phyloP scores from a whole-genome alignment of 2,329 filamentous ascomycete species.

The Penicillium digitatum region DNA sequence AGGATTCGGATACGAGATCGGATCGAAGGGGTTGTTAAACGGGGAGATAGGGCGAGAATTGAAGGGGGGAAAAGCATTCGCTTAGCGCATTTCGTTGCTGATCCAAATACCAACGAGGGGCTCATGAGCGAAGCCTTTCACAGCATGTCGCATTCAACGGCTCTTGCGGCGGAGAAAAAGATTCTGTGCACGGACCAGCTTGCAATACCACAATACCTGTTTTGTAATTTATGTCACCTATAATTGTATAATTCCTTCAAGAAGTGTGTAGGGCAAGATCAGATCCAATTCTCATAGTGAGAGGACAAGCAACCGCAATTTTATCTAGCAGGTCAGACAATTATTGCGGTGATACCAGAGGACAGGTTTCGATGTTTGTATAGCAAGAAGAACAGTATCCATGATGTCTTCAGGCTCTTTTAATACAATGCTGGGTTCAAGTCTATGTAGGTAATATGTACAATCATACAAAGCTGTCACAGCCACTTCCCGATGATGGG shows the following conservation, averaged over 20 bases:
- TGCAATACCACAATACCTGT: not conserved
- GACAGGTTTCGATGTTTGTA: not conserved
- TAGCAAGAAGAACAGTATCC: not conserved
- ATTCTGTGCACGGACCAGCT: conserved; percentile 21
- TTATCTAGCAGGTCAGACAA: not conserved
- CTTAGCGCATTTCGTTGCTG: conserved; percentile 12
- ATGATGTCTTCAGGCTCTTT: not conserved
- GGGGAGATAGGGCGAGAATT: conserved; percentile 1
- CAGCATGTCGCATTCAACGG: conserved; percentile 12
- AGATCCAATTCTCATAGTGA: not conserved
- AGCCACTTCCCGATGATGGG: conserved; percentile 55
- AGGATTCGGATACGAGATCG: conserved; percentile 6
- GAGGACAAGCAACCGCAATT: not conserved
- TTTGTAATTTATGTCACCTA: conserved; percentile 1
- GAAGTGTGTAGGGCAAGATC: no score
- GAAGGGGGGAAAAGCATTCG: not conserved
- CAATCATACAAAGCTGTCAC: conserved; percentile 24
- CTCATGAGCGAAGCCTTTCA: conserved; percentile 13
- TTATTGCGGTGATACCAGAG: not conserved
- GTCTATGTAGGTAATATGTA: conserved; percentile 1
- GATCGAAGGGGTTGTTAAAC: not conserved
- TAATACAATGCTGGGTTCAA: not conserved
- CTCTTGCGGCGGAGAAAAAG: conserved; percentile 19
- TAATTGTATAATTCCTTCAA: not conserved
- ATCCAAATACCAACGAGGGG: conserved; percentile 6